Conservation (phyloP, 352 stramenopile genomes). For the Phytophthora nicotianae region DNA sequence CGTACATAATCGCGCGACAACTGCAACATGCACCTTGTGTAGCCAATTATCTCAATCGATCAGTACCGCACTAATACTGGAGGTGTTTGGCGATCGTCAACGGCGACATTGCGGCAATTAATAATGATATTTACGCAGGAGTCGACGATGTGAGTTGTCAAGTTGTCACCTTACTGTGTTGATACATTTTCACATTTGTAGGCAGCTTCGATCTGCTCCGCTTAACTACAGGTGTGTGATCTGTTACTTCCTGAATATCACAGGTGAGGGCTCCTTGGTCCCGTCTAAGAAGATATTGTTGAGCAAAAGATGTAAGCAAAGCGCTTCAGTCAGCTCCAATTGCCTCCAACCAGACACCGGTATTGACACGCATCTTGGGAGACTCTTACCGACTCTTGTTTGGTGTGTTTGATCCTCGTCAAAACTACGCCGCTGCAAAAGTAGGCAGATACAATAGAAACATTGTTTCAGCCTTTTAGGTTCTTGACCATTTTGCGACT, state of each 20-base stretch:
- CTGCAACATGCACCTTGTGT: conserved; percentile 7
- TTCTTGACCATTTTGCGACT: too few relatives aligned
- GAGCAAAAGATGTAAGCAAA: not conserved
- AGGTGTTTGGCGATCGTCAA: too few relatives aligned
- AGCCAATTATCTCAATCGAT: not conserved
- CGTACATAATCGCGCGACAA: conserved; percentile 7
- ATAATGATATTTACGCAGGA: not conserved
- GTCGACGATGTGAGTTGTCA: too few relatives aligned
- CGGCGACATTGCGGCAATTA: not conserved
- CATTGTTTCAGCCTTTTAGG: too few relatives aligned
- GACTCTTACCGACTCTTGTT: conserved; percentile 12
- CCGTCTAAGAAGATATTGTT: conserved; percentile 17
- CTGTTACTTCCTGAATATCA: conserved; percentile 54
- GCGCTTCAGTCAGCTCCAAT: not conserved
- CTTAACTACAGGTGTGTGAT: not conserved
- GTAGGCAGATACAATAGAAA: too few relatives aligned
- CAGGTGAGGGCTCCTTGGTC: conserved; percentile 39
- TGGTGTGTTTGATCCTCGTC: conserved; percentile 14
- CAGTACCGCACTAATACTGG: too few relatives aligned
- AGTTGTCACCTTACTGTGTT: too few relatives aligned
- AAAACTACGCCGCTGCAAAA: conserved; percentile 21
- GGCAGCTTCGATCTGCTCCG: not conserved
- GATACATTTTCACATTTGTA: not conserved
- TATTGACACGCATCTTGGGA: too few relatives aligned
- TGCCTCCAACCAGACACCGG: too few relatives aligned